Conservation (phyloP, 306 rosid genomes). For the Casuarina glauca region DNA sequence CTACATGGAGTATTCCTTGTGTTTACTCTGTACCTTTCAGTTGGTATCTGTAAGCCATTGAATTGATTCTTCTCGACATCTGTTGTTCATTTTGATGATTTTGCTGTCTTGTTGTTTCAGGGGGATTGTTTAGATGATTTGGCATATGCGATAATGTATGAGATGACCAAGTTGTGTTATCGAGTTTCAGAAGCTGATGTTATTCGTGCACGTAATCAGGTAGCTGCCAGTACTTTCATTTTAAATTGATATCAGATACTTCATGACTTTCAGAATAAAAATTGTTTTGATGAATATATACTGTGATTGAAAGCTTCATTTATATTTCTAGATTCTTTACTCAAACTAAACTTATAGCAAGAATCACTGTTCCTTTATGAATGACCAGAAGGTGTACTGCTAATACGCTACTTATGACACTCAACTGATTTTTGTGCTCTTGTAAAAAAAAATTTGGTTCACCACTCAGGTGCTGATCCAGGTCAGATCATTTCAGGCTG, state of each 20-base stretch:
- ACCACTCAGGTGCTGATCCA: not conserved
- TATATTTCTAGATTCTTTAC: not conserved
- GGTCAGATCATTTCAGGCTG: not conserved
- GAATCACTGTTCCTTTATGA: not conserved
- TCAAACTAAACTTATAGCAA: not conserved
- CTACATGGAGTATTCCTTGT: not conserved
- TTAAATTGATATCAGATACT: not conserved
- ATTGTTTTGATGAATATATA: not conserved
- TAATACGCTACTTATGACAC: not conserved
- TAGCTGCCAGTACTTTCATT: slow-evolving; percentile 22
- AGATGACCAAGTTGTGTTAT: slow-evolving; percentile 72
- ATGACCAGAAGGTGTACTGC: not conserved
- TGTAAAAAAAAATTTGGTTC: not conserved
- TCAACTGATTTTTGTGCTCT: not conserved
- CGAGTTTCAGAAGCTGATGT: slow-evolving; percentile 86
- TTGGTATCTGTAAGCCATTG: not conserved
- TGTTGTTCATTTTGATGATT: not conserved
- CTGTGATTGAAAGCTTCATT: not conserved
- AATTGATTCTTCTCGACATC: not conserved
- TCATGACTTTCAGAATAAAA: not conserved
- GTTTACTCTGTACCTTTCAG: slow-evolving; percentile 1
- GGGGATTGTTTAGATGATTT: slow-evolving; percentile 75
- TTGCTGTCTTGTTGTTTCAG: slow-evolving; percentile 40
- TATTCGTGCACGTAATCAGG: slow-evolving; percentile 89
- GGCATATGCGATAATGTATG: slow-evolving; percentile 84